phyloP scores from a whole-genome alignment of 1,284 basidiomycete genomes.

The Microbotryum lychnidis-dioicae region DNA sequence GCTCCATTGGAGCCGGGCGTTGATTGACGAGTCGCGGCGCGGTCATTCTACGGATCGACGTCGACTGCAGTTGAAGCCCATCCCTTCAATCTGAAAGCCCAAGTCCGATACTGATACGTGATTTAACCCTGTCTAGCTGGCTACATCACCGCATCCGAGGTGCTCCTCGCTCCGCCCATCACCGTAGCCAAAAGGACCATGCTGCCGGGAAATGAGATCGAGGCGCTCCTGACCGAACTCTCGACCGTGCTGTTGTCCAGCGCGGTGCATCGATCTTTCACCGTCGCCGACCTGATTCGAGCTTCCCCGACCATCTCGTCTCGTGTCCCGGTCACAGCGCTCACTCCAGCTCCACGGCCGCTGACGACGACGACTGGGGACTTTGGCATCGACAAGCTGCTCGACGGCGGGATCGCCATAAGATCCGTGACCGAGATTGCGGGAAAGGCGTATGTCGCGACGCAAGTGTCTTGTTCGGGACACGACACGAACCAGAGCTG shows the following conservation, averaged over 20 bases:
- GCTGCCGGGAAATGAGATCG: constrained; percentile 5
- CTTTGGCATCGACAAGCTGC: constrained; percentile 11
- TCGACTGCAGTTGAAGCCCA: no score
- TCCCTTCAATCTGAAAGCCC: not conserved
- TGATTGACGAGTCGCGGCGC: no score
- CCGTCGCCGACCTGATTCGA: not conserved
- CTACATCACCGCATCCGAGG: constrained; percentile 20
- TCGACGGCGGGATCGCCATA: constrained; percentile 17
- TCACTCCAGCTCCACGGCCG: not conserved
- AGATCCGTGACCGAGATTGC: constrained; percentile 25
- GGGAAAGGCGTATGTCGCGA: constrained; percentile 23
- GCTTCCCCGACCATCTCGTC: no score
- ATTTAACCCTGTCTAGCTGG: constrained; percentile 7
- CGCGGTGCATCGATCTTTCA: not conserved
- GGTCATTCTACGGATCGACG: not conserved
- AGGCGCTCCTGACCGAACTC: constrained; percentile 9
- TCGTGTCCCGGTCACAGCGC: not conserved
- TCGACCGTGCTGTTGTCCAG: constrained; percentile 1
- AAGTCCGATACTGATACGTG: not conserved
- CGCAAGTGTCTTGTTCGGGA: not conserved
- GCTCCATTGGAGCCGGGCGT: not conserved
- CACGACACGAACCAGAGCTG: not conserved
- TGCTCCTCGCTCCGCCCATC: constrained; percentile 16
- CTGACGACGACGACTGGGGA: constrained; percentile 17
- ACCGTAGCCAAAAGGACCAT: constrained; percentile 5